Conservation (phyloP, 1,139 yeast species). For the Geotrichum klebahnii region DNA sequence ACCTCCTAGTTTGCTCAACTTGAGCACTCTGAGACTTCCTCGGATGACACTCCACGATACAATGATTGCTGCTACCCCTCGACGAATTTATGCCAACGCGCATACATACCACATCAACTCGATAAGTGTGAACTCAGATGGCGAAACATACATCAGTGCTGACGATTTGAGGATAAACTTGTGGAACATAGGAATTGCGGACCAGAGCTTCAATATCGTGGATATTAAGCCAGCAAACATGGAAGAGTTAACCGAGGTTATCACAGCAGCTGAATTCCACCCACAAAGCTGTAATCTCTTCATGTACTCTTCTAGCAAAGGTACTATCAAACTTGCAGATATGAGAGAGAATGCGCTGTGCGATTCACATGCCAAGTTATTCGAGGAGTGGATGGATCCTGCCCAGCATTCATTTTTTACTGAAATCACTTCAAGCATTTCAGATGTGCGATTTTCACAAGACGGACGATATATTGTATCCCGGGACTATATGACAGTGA, state of each 20-base stretch:
- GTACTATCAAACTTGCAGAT: conserved; percentile 91
- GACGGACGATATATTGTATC: conserved; percentile 94
- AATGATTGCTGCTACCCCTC: conserved; percentile 91
- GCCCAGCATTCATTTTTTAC: conserved; percentile 93
- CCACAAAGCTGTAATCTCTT: conserved; percentile 88
- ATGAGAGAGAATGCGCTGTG: conserved; percentile 95
- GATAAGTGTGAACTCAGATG: conserved; percentile 89
- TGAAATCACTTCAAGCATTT: conserved; percentile 90
- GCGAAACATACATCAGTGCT: conserved; percentile 88
- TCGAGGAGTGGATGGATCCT: conserved; percentile 91
- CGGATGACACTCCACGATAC: conserved; percentile 87
- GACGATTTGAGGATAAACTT: conserved; percentile 94
- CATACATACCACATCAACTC: conserved; percentile 98
- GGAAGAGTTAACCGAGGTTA: conserved; percentile 98
- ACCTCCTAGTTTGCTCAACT: conserved; percentile 31
- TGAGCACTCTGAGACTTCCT: conserved; percentile 63
- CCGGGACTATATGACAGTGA: conserved; percentile 95
- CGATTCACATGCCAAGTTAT: conserved; percentile 80
- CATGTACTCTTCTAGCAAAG: conserved; percentile 96
- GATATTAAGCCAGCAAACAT: conserved; percentile 97
- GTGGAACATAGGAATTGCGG: conserved; percentile 93
- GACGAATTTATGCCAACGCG: conserved; percentile 87
- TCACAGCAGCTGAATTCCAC: conserved; percentile 96
- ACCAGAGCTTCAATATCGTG: conserved; percentile 90
- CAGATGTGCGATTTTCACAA: conserved; percentile 87